Evolutionary conservation across 1,139 yeast genomes (phyloP), one percentile per base, ranked within the genome.

Genomic region (Lodderomyces orthopsilosis): DNA sequence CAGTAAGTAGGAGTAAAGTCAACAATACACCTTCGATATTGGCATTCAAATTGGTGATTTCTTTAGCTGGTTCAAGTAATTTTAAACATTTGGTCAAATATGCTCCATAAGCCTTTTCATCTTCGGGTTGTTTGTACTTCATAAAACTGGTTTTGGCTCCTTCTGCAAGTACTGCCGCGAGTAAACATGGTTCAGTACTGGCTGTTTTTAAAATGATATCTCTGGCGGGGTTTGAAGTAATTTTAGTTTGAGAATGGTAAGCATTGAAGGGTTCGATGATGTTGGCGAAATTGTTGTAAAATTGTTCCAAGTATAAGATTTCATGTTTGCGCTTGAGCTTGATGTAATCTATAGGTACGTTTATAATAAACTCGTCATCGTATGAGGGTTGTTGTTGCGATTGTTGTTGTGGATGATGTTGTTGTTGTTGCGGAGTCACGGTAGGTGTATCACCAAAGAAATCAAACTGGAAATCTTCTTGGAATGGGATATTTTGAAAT

Each of bases 81-180:
- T 70, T 70, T 41, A 81, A 60, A 53, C 87, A 82, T 38, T 71
- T 73, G 4, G 83, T 73, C 35, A 83, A 61, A 52, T 82, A 83
- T 9, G 72, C 68, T 50, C 80, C 76, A 51, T 81, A 81, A 5
- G 79, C 80, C 40, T 69, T 71, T 41, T 46, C 48, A 41, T 75
- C 77, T 1, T 68, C 61, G 12, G 66, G 56, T 9, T 59, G 51
- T 4, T 69, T 62, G 37, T 65, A 65, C 42, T 74, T 62, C 13
- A 42, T 42, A 34, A 40, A 50, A 1, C 74, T 59, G 2, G 77
- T 65, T 27, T 79, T 65, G 0, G 88, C 87, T 15, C 88, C 88
- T 45, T 81, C 81, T 0, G 89, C 85, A 39, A 83, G 59, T 2
- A 82, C 72, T 1, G 86, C 85, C 13, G 83, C 79, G 40, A 82